These are phyloP conservation scores for Secale cereale DNA, from an alignment of 176 grass and related monocot genomes.

Conservation along the genomic window DNA sequence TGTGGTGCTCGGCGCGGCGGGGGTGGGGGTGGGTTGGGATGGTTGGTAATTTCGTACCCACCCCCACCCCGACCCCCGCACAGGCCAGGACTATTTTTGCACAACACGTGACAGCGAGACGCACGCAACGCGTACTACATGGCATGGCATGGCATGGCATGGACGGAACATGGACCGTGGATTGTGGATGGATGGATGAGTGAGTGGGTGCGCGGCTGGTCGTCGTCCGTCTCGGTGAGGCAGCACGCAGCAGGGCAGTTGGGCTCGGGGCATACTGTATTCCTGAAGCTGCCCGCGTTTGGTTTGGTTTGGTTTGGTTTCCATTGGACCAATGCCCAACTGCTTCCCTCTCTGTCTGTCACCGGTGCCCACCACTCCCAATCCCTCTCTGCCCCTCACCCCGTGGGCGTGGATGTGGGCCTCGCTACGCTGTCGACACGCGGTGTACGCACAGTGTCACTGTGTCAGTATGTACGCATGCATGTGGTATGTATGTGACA, in stretches of 20 bases:
- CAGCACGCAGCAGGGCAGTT: not conserved
- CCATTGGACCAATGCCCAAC: slow-evolving; percentile 7
- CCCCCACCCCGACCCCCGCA: not conserved
- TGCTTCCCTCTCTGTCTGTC: not conserved
- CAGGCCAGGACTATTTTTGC: not conserved
- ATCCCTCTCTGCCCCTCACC: no score
- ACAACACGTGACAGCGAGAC: not conserved
- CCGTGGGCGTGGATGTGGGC: no score
- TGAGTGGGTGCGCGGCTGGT: not conserved
- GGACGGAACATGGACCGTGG: not conserved
- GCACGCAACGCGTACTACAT: not conserved
- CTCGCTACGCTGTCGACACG: not conserved
- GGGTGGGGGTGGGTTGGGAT: slow-evolving; percentile 3
- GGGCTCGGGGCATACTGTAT: not conserved
- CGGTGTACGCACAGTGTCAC: not conserved
- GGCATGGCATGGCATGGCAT: not conserved
- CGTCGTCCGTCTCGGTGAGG: not conserved
- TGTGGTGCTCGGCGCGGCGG: not conserved
- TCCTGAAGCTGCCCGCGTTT: not conserved
- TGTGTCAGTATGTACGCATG: no score
- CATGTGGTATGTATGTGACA: no score
- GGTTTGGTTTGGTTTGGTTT: not conserved
- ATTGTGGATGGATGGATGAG: not conserved
- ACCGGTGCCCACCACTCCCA: not conserved
- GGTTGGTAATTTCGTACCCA: slow-evolving; percentile 28